These are phyloP conservation scores for Zea luxurians DNA, from an alignment of 176 grass and related monocot genomes.

Conservation along the genomic window DNA sequence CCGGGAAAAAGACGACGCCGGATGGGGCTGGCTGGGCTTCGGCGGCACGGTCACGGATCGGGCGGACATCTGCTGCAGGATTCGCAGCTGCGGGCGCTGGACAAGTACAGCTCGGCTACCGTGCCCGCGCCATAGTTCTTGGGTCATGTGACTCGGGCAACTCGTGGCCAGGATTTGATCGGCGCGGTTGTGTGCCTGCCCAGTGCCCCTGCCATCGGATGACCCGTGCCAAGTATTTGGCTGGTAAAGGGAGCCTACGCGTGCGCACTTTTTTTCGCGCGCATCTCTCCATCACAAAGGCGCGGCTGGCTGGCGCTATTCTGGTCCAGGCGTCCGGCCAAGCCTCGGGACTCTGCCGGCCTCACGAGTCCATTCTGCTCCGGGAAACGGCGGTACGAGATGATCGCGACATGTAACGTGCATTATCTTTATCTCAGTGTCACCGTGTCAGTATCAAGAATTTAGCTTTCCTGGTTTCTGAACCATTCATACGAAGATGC, in stretches of 20 bases:
- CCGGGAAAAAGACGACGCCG: constrained; percentile 16
- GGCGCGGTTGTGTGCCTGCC: neutral
- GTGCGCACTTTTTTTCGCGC: neutral
- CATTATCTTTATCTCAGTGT: neutral
- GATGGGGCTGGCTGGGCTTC: constrained; percentile 7
- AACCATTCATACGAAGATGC: constrained; percentile 29
- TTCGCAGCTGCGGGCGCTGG: neutral
- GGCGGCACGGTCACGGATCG: constrained; percentile 36
- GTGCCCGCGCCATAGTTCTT: neutral
- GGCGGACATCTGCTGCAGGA: neutral
- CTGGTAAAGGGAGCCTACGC: neutral
- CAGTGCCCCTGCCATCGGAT: neutral
- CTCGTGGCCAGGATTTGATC: neutral
- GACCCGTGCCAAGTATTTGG: neutral
- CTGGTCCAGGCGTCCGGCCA: constrained; percentile 33
- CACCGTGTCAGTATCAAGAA: neutral
- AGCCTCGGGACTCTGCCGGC: constrained; percentile 28
- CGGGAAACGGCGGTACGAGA: constrained; percentile 6
- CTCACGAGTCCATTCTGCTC: constrained; percentile 35
- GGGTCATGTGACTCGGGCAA: constrained; percentile 22
- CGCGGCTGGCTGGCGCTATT: neutral
- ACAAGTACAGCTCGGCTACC: constrained; percentile 18
- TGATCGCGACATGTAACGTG: constrained; percentile 36
- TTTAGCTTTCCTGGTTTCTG: neutral
- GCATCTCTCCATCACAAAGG: neutral